Conservation (phyloP, 179 eudicot genomes). For the Monotropa hypopitys region DNA sequence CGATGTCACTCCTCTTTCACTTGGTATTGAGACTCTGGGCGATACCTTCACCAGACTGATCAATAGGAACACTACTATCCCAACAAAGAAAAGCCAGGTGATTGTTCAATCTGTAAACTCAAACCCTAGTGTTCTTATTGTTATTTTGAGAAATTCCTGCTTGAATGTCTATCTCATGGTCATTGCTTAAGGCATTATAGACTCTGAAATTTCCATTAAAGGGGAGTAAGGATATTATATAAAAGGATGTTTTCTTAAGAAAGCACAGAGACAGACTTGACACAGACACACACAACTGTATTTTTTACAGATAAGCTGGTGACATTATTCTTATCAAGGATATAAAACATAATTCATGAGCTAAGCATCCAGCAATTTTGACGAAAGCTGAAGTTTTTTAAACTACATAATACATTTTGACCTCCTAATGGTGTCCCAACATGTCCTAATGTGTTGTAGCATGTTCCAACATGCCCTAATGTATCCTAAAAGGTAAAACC, state of each 20-base stretch:
- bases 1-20: slow-evolving; percentile 60
- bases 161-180: no score
- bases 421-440: not conserved
- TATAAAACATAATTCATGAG: not conserved
- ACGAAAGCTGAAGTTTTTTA: not conserved
- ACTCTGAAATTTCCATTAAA: not conserved
- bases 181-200: not conserved
- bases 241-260: not conserved
- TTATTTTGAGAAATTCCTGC: not conserved
- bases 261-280: not conserved
- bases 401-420: not conserved
- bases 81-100: slow-evolving; percentile 80
- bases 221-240: not conserved
- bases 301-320: no score
- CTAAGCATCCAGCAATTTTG: not conserved
- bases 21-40: slow-evolving; percentile 43
- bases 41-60: slow-evolving; percentile 41
- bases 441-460: not conserved
- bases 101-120: not conserved
- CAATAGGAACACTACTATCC: slow-evolving; percentile 41
- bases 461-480: no score
- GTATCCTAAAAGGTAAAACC: no score
- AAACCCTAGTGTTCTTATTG: not conserved
- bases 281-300: not conserved
- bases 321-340: not conserved